Conservation (phyloP, 139 green algal genomes). For the Spirogloea muscicola region DNA sequence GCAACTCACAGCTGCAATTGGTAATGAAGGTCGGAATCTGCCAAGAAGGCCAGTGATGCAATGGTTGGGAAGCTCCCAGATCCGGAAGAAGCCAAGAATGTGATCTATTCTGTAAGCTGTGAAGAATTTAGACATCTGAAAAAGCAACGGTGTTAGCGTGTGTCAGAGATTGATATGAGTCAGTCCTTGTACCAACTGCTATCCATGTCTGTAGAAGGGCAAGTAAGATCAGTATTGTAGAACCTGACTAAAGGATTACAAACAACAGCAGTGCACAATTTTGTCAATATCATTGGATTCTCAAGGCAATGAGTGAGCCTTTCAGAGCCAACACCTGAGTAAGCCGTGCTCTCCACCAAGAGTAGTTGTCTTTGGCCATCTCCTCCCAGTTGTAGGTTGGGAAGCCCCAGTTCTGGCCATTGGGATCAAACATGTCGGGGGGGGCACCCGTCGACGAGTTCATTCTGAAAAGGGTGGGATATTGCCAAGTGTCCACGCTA, state of each 20-base stretch:
- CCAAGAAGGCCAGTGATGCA: conserved; percentile 64
- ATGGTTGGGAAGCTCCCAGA: conserved; percentile 83
- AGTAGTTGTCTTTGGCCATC: conserved; percentile 79
- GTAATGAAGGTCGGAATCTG: conserved; percentile 71
- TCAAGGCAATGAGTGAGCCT: no score
- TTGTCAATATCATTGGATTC: no score
- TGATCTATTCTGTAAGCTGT: conserved; percentile 90
- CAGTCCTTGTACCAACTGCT: no score
- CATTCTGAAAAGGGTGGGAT: conserved; percentile 81
- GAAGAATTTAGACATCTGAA: conserved; percentile 80
- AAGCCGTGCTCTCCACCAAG: conserved; percentile 79
- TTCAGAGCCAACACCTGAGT: conserved; percentile 54
- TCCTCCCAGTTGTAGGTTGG: conserved; percentile 94
- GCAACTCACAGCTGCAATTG: conserved; percentile 26
- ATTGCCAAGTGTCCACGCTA: conserved; percentile 83
- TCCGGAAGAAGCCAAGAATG: conserved; percentile 95
- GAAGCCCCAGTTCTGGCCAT: conserved; percentile 92
- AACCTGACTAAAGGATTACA: no score
- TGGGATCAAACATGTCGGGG: conserved; percentile 79
- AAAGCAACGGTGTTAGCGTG: conserved; percentile 13
- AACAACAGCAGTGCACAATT: no score
- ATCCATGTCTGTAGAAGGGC: no score
- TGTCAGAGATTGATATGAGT: no score
- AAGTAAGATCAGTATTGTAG: no score
- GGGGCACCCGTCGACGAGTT: conserved; percentile 77